Base-by-base conservation (phyloP, 805 yeast genomes). In the Diddensiella caesifluorescens region DNA sequence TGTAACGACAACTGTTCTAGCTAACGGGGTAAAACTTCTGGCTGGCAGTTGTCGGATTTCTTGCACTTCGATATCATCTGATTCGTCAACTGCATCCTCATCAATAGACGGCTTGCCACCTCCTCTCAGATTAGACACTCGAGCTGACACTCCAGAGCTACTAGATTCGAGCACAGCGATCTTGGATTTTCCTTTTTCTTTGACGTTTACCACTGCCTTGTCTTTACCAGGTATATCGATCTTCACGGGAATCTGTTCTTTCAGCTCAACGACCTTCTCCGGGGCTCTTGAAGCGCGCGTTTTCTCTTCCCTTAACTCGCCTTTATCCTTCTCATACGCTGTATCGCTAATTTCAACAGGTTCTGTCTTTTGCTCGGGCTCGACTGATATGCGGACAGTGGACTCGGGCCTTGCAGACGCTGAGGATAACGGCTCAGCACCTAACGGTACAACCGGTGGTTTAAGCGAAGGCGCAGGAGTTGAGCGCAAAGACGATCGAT, bases 121-220 rank as follows among this genome's bases (percentile, higher is more conserved):
- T 7, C 32, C 15, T 13, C 32, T 15, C n/a, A 28, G 32, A n/a
- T 28, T 28, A 19, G 32, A 28, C 16, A 28, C 13, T 28, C 32
- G n/a, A 19, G 32, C 32, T 13, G 32, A 28, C 7, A 28, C 32
- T 28, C 32, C 32, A 7, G 16, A n/a, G n/a, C n/a, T n/a, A n/a
- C n/a, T n/a, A n/a, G n/a, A n/a, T n/a, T n/a, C n/a, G n/a, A n/a
- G n/a, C n/a, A n/a, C n/a, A n/a, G n/a, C n/a, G n/a, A n/a, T n/a
- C n/a, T n/a, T n/a, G n/a, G n/a, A n/a, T n/a, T n/a, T n/a, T n/a
- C n/a, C n/a, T n/a, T n/a, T n/a, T n/a, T n/a, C n/a, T n/a, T n/a
- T n/a, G n/a, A n/a, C n/a, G n/a, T n/a, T n/a, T n/a, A n/a, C n/a
- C n/a, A n/a, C n/a, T n/a, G n/a, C n/a, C n/a, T n/a, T n/a, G n/a